Evolutionary conservation across 2,329 filamentous ascomycete genomes (phyloP).

Genomic region (Knufia petricola): DNA sequence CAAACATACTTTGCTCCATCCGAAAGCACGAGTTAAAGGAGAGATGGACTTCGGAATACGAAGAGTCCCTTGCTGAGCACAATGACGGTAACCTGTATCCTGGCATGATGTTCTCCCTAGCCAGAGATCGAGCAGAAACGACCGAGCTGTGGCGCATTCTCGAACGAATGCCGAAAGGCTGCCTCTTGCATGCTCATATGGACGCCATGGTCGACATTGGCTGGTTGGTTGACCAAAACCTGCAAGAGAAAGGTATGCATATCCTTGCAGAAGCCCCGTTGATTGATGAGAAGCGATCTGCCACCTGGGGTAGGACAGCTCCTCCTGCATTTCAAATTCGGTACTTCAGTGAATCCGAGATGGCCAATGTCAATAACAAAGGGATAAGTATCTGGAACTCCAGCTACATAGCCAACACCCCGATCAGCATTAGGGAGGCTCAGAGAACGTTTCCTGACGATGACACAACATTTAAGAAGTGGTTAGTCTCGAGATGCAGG

Average conservation of each 20-base stretch:
- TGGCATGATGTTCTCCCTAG: slow-evolving; percentile 87
- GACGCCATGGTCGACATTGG: slow-evolving; percentile 86
- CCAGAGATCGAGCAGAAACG: slow-evolving; percentile 73
- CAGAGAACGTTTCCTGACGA: slow-evolving; percentile 67
- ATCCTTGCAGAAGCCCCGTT: slow-evolving; percentile 18
- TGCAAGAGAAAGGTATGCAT: slow-evolving; percentile 37
- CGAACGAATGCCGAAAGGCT: slow-evolving; percentile 77
- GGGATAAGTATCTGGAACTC: slow-evolving; percentile 53
- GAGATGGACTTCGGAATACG: slow-evolving; percentile 65
- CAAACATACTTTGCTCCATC: slow-evolving; percentile 69
- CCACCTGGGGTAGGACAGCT: neutral
- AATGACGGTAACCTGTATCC: slow-evolving; percentile 60
- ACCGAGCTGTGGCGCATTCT: slow-evolving; percentile 82
- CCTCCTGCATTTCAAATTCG: slow-evolving; percentile 14
- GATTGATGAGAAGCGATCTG: slow-evolving; percentile 13
- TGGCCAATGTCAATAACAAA: slow-evolving; percentile 12
- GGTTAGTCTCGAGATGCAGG: slow-evolving; percentile 64
- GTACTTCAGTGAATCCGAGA: slow-evolving; percentile 19
- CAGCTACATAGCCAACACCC: slow-evolving; percentile 50
- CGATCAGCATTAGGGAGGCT: slow-evolving; percentile 50
- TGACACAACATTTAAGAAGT: slow-evolving; percentile 61
- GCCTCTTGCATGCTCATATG: slow-evolving; percentile 75
- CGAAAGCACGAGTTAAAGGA: slow-evolving; percentile 64
- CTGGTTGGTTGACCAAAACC: slow-evolving; percentile 62
- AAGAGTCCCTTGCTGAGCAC: slow-evolving; percentile 57